A percentile compares a stretch with the other conserved stretches of the same genome.
phyloP scores from a whole-genome alignment of 345 rosid genomes.

The Pelargonium nanum region DNA sequence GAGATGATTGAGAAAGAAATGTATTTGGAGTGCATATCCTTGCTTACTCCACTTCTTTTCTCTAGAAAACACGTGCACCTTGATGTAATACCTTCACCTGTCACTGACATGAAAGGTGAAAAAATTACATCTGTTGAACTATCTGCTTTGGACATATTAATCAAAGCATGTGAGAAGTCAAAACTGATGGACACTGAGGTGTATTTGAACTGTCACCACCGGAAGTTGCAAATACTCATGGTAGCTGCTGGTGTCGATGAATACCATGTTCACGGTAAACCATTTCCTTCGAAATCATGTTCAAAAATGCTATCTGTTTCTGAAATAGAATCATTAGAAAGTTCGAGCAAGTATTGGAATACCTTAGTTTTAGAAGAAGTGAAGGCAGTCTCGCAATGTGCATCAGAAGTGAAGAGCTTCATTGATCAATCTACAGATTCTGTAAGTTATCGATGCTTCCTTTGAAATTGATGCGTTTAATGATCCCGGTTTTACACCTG shows the following conservation, averaged over 20 bases:
- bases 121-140: conserved; percentile 48
- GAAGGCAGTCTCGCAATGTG: conserved; percentile 53
- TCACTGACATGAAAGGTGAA: conserved; percentile 28
- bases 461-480: background rate
- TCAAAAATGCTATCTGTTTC: conserved; percentile 23
- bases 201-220: conserved; percentile 55
- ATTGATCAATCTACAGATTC: conserved; percentile 44
- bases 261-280: conserved; percentile 24
- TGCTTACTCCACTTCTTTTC: conserved; percentile 73
- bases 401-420: conserved; percentile 44
- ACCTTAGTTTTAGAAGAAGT: conserved; percentile 70
- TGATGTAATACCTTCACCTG: conserved; percentile 29
- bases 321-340: conserved; percentile 27
- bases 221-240: conserved; percentile 72
- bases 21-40: conserved; percentile 50
- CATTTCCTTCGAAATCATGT: conserved; percentile 20
- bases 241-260: conserved; percentile 42
- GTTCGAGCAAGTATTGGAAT: conserved; percentile 38
- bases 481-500: background rate
- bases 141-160: conserved; percentile 56
- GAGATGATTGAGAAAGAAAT: conserved; percentile 69
- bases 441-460: conserved; percentile 37
- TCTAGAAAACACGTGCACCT: conserved; percentile 33
- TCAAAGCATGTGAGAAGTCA: conserved; percentile 61
- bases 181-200: conserved; percentile 51